Conservation (phyloP, 2,329 filamentous ascomycete genomes). For the Fusarium denticulatum region DNA sequence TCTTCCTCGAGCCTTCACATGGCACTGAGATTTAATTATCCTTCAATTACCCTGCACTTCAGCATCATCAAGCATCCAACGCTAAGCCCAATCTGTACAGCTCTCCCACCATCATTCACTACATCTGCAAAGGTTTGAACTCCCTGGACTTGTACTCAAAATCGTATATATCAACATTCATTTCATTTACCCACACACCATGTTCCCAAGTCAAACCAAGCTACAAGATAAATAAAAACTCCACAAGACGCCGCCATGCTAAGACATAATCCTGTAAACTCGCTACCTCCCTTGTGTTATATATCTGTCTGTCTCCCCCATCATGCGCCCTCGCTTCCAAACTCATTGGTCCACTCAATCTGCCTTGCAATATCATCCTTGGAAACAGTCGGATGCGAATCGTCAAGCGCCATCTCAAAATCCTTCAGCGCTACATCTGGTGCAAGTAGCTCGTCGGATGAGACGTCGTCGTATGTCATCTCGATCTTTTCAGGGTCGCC, state of each 20-base stretch:
- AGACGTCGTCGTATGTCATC: slow-evolving; percentile 92
- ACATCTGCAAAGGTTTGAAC: not conserved
- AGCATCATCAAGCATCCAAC: not conserved
- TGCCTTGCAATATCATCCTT: slow-evolving; percentile 85
- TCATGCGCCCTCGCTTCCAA: slow-evolving; percentile 85
- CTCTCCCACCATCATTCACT: not conserved
- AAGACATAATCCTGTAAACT: slow-evolving; percentile 39
- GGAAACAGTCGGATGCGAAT: slow-evolving; percentile 89
- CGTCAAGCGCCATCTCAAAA: slow-evolving; percentile 91
- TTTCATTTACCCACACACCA: slow-evolving; percentile 27
- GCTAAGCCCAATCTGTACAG: not conserved
- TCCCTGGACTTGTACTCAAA: not conserved
- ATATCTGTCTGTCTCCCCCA: slow-evolving; percentile 41
- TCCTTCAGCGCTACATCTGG: slow-evolving; percentile 89
- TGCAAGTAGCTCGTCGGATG: slow-evolving; percentile 84
- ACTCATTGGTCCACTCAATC: slow-evolving; percentile 94
- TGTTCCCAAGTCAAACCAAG: slow-evolving; percentile 26
- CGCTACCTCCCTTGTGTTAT: slow-evolving; percentile 15
- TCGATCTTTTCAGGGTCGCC: slow-evolving; percentile 87
- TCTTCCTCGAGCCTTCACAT: not conserved
- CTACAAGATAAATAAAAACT: slow-evolving; percentile 36
- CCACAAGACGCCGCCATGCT: slow-evolving; percentile 40
- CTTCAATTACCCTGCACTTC: not conserved
- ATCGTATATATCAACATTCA: slow-evolving; percentile 1
- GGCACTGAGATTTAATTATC: not conserved